Conservation (phyloP, 140 eudicot species). For the Flaveria floridana region DNA sequence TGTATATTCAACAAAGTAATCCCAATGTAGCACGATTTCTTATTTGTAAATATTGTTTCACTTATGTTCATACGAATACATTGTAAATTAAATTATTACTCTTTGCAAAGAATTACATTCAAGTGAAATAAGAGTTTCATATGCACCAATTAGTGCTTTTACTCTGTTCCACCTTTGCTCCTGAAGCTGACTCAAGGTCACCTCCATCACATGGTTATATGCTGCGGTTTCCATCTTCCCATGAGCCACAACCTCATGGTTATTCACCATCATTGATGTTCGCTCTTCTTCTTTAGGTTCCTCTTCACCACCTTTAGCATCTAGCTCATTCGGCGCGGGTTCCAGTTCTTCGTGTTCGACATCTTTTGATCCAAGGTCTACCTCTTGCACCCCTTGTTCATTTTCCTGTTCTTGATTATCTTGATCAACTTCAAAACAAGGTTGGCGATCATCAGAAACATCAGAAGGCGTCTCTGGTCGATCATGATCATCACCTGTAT, state of each 20-base stretch:
- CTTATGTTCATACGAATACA: no score
- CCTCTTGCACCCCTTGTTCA: conserved; percentile 17
- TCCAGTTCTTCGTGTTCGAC: conserved; percentile 3
- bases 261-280: neutral
- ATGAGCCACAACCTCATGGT: conserved; percentile 25
- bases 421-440: conserved; percentile 11
- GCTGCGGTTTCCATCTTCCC: conserved; percentile 49
- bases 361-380: conserved; percentile 6
- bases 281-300: conserved; percentile 27
- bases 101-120: conserved; percentile 25
- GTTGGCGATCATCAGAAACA: neutral
- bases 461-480: neutral
- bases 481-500: neutral
- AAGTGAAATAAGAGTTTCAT: conserved; percentile 56
- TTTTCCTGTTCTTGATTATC: neutral
- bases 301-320: neutral
- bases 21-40: neutral
- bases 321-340: conserved; percentile 2
- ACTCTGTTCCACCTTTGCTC: conserved; percentile 52
- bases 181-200: conserved; percentile 43
- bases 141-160: conserved; percentile 61
- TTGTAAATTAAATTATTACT: neutral
- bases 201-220: conserved; percentile 57
- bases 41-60: neutral
- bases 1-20: neutral